phyloP scores from a whole-genome alignment of 78 protist species.

The Pigoraptor vietnamica region DNA sequence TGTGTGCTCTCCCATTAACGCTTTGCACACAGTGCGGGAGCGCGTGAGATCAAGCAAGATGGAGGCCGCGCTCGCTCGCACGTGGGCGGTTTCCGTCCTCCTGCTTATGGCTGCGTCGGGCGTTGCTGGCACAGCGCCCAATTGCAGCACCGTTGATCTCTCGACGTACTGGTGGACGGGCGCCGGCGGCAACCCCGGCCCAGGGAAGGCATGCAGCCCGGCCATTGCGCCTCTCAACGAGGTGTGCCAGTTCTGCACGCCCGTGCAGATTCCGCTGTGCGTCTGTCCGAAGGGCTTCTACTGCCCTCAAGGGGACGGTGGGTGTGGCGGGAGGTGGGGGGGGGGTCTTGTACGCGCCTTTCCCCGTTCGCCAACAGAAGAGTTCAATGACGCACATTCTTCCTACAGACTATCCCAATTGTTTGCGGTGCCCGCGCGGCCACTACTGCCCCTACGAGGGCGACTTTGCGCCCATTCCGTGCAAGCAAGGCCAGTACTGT shows the following conservation, averaged over 20 bases:
- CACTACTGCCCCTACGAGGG: neutral
- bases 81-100: neutral
- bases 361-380: too few species aligned
- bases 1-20: too few species aligned
- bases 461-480: neutral
- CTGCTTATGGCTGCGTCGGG: too few species aligned
- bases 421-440: neutral
- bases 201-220: neutral
- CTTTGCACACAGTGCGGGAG: too few species aligned
- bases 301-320: neutral
- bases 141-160: neutral
- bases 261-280: neutral
- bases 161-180: neutral
- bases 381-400: too few species aligned
- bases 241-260: neutral
- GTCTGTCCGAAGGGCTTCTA: neutral
- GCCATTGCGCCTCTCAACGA: neutral
- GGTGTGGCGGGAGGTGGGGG: too few species aligned
- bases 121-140: too few species aligned
- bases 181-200: neutral
- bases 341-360: too few species aligned
- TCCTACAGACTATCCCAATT: neutral
- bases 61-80: too few species aligned
- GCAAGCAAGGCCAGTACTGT: neutral
- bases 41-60: too few species aligned